A percentile compares a stretch with the other conserved stretches of the same genome.
Evolutionary conservation across 495 filamentous ascomycete species (phyloP).

Genomic region (Talaromyces proteolyticus): DNA sequence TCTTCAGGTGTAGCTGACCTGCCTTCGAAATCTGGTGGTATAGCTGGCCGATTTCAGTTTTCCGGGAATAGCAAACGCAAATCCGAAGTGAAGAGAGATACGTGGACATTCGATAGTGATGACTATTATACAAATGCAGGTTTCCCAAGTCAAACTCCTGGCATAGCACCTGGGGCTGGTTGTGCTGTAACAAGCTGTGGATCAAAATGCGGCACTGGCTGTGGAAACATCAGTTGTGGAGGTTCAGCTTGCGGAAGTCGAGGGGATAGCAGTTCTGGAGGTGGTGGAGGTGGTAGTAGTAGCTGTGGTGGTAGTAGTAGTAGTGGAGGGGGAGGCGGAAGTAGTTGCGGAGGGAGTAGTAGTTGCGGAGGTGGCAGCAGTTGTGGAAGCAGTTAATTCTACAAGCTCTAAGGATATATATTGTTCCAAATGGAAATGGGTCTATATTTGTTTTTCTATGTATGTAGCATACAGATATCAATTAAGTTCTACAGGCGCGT

Average conservation of each 20-base stretch:
- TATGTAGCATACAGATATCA: no score
- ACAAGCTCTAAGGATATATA: no score
- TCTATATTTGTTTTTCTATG: no score
- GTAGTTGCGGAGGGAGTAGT: background rate
- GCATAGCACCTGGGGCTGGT: background rate
- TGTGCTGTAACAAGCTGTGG: background rate
- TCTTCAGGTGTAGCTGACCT: background rate
- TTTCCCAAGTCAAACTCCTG: background rate
- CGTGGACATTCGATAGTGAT: background rate
- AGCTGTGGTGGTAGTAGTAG: background rate
- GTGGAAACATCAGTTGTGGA: constrained; percentile 1
- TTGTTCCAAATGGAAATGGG: background rate
- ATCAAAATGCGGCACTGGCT: background rate
- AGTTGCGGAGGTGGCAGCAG: background rate
- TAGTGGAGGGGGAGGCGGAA: background rate
- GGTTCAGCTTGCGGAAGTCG: background rate
- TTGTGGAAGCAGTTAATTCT: no score
- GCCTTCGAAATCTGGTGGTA: background rate
- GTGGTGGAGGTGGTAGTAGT: background rate
- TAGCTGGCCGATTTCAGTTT: background rate
- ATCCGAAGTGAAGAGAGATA: background rate
- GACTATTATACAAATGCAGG: background rate
- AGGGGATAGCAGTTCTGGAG: background rate
- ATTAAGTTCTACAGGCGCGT: no score
- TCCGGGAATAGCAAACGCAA: background rate